Evolutionary conservation across 2,329 filamentous ascomycete species (phyloP).

Genomic region (Teratosphaeriaceae sp.): DNA sequence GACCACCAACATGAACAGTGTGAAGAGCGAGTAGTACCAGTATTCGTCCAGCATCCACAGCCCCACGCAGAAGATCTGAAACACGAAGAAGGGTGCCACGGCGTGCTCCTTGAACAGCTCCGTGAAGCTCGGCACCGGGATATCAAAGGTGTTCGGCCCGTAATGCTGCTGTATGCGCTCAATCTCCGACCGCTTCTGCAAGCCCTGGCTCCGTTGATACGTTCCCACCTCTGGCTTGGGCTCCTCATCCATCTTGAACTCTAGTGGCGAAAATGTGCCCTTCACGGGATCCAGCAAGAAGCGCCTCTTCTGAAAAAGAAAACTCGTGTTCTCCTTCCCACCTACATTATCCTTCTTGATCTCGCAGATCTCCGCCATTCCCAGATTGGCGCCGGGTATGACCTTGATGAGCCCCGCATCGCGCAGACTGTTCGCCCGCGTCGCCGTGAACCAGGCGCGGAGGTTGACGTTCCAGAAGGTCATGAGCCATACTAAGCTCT

Average conservation of each 20-base stretch:
- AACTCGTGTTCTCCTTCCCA: constrained; percentile 72
- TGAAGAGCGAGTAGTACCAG: constrained; percentile 99
- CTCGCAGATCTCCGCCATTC: constrained; percentile 78
- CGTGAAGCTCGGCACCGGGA: constrained; percentile 89
- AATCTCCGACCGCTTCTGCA: constrained; percentile 68
- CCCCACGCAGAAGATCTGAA: constrained; percentile 97
- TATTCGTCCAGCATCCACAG: constrained; percentile 99
- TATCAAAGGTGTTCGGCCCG: constrained; percentile 93
- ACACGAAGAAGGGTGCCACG: constrained; percentile 97
- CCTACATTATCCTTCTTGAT: constrained; percentile 69
- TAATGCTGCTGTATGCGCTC: constrained; percentile 83
- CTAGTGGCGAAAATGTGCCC: constrained; percentile 72
- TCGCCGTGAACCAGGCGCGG: constrained; percentile 73
- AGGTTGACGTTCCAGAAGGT: constrained; percentile 97
- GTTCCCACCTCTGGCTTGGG: constrained; percentile 71
- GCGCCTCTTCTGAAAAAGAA: constrained; percentile 95
- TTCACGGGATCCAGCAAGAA: constrained; percentile 74
- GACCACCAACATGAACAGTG: constrained; percentile 93
- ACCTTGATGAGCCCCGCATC: constrained; percentile 87
- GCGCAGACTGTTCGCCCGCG: constrained; percentile 59
- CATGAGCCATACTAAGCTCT: constrained; percentile 87
- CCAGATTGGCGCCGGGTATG: constrained; percentile 82
- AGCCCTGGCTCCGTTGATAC: constrained; percentile 75
- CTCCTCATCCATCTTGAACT: constrained; percentile 76
- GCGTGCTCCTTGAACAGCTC: constrained; percentile 98